Evolutionary conservation across 73 alveolate genomes (phyloP).

Genomic region (Paramecium sexaurelia): DNA sequence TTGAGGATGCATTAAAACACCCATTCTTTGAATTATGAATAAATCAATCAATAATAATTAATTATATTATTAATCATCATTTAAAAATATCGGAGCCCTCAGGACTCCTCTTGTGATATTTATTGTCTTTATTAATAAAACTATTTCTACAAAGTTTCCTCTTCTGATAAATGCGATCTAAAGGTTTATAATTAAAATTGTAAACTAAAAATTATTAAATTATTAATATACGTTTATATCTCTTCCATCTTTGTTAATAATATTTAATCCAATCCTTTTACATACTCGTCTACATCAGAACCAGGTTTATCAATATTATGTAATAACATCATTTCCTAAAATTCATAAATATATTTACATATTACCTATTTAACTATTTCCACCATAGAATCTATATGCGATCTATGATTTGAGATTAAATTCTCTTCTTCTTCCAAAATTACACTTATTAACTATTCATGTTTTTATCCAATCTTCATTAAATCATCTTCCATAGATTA

Average conservation of each 20-base stretch:
- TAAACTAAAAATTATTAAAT: neutral
- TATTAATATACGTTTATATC: slow-evolving; percentile 54
- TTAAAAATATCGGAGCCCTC: slow-evolving; percentile 85
- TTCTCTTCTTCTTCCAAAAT: slow-evolving; percentile 98
- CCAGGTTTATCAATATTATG: slow-evolving; percentile 99
- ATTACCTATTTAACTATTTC: slow-evolving; percentile 84
- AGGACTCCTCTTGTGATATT: slow-evolving; percentile 72
- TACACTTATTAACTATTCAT: slow-evolving; percentile 93
- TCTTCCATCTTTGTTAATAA: slow-evolving; percentile 82
- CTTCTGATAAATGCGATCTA: slow-evolving; percentile 31
- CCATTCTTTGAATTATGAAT: slow-evolving; percentile 80
- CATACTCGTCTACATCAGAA: slow-evolving; percentile 97
- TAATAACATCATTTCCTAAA: slow-evolving; percentile 90
- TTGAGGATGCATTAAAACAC: slow-evolving; percentile 86
- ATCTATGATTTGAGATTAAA: slow-evolving; percentile 90
- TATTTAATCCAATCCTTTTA: slow-evolving; percentile 87
- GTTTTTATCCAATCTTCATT: slow-evolving; percentile 77
- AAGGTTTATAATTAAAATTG: slow-evolving; percentile 18
- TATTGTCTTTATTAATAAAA: slow-evolving; percentile 60
- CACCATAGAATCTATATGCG: slow-evolving; percentile 97
- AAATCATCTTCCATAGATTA: slow-evolving; percentile 27
- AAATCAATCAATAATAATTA: neutral
- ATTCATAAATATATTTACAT: neutral
- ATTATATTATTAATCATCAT: slow-evolving; percentile 73
- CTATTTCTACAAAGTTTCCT: slow-evolving; percentile 49